Base-by-base conservation (phyloP, 331 rosid species). In the Rosa hybrid region DNA sequence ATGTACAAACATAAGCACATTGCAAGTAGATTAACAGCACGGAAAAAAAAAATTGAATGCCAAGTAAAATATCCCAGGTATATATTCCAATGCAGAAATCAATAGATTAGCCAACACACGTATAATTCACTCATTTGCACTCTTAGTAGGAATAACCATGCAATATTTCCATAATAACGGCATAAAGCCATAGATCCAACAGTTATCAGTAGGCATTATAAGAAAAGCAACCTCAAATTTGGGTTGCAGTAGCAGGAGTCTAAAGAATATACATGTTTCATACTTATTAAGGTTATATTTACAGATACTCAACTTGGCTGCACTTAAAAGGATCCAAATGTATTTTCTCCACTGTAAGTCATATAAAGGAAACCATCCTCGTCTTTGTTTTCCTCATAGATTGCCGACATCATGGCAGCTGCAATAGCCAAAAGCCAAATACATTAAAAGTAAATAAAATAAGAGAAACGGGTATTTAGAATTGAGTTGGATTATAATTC, bases 351-450 rank as follows among this genome's bases (percentile, higher is more conserved):
- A 51, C 90, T 86, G 77, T 86, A 86, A 62, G 90, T 86, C 90
- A 86, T 86, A 84, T 86, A 86, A 38, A 86, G 90, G 82, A 86
- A 86, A 39, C 90, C 90, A 75, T 86, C 90, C 60, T 86, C 90
- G 11, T 86, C 90, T 69, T 84, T 86, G 80, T 86, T 75, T 76
- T 86, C 90, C 80, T 86, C 90, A 21, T 87, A 87, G 65, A 87
- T 87, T 1, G 90, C 88, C 17, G 90, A 87, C 90, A 87, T 84
- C 87, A 87, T 81, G 27, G 90, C 88, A 84, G 87, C 90, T 87
- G 80, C 72, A 74, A 67, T 39, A 50, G 56, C 51, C 67, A 38
- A 73, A 68, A 71, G 60, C 41, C 65, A 27, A 56, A 46, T 8
- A 23, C 10, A 17, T 69, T 80, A 38, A 48, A 53, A 18, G 11